Base-by-base conservation (phyloP, 2,329 filamentous ascomycete genomes). In the Colletotrichum orchidophilum region DNA sequence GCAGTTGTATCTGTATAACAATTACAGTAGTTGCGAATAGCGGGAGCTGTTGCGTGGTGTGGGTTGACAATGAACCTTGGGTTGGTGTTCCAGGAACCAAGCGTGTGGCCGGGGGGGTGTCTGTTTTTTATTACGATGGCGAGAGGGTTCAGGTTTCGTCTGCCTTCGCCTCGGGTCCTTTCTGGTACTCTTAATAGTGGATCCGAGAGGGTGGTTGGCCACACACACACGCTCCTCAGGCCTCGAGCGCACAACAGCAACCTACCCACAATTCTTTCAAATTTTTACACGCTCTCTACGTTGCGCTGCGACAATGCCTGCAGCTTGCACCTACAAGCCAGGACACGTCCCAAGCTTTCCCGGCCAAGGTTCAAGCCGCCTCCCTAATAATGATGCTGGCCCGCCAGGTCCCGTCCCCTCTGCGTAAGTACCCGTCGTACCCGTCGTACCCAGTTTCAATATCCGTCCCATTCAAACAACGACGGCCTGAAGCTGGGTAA, bases 71-170 rank as follows among this genome's bases (percentile, higher is more conserved):
- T 71, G 53, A 69, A 68, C 69, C 64, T 71, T 63, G 59, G 52
- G 42, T 58, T 69, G 59, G 33, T 69, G 69, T 63, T 29, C 24
- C 39, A 18, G 18, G 58, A 42, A 13, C 29, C 42, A 60, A 67
- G 21, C 46, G 33, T 71, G 63, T 62, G 57, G 63, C 31, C 57
- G 68, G 58, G 69, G 33, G 31, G 49, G 42, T 21, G 46, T 58
- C 50, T 59, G 42, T 65, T 69, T 71, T 70, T 71, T 71, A 71
- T 71, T 71, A 58, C 58, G 59, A 71, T 64, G 64, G 50, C 53
- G 61, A n/a, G 69, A 71, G 69, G 69, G 64, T 67, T 70, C 55
- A 63, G 69, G 69, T 69, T 71, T 71, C 64, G 69, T 57, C 68
- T 46, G 39, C 18, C 64, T 71, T 71, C 63, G 53, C 52, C 58